phyloP scores from a whole-genome alignment of 2,329 filamentous ascomycete genomes.

The Orbilia oligospora region DNA sequence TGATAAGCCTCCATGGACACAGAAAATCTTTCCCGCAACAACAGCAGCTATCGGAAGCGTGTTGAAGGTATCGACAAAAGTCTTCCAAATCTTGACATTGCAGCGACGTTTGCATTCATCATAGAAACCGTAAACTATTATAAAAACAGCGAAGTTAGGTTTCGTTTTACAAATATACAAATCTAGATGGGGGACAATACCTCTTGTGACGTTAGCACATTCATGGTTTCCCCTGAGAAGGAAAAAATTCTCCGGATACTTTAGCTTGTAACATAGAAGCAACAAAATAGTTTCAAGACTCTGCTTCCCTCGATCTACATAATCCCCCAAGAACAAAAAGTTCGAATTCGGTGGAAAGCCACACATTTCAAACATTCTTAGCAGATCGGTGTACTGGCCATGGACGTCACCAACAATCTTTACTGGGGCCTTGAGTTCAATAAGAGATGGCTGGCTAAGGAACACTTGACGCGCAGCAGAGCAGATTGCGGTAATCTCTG shows the following conservation, averaged over 20 bases:
- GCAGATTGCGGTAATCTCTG: slow-evolving; percentile 95
- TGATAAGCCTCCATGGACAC: slow-evolving; percentile 93
- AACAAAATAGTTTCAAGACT: slow-evolving; percentile 94
- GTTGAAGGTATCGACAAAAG: slow-evolving; percentile 97
- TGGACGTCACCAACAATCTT: slow-evolving; percentile 99
- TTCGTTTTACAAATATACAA: background rate
- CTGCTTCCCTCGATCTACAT: slow-evolving; percentile 96
- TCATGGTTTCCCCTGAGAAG: slow-evolving; percentile 94
- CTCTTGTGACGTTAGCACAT: slow-evolving; percentile 91
- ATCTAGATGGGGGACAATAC: slow-evolving; percentile 46
- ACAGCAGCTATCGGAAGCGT: slow-evolving; percentile 95
- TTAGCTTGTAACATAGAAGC: slow-evolving; percentile 95
- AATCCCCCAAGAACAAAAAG: slow-evolving; percentile 94
- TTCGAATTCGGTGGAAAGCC: slow-evolving; percentile 93
- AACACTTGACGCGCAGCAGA: slow-evolving; percentile 89
- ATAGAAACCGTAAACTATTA: slow-evolving; percentile 89
- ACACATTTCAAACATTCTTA: slow-evolving; percentile 98
- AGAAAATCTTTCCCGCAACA: slow-evolving; percentile 97
- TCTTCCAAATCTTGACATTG: slow-evolving; percentile 99
- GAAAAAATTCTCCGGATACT: slow-evolving; percentile 98
- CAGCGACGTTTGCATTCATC: slow-evolving; percentile 97
- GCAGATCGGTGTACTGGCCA: slow-evolving; percentile 94
- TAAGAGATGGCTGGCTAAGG: slow-evolving; percentile 87
- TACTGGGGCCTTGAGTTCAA: slow-evolving; percentile 93
- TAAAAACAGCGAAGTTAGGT: slow-evolving; percentile 9